These are phyloP conservation scores for Claviceps digitariae DNA, from an alignment of 2,329 filamentous ascomycete species.

Conservation along the genomic window DNA sequence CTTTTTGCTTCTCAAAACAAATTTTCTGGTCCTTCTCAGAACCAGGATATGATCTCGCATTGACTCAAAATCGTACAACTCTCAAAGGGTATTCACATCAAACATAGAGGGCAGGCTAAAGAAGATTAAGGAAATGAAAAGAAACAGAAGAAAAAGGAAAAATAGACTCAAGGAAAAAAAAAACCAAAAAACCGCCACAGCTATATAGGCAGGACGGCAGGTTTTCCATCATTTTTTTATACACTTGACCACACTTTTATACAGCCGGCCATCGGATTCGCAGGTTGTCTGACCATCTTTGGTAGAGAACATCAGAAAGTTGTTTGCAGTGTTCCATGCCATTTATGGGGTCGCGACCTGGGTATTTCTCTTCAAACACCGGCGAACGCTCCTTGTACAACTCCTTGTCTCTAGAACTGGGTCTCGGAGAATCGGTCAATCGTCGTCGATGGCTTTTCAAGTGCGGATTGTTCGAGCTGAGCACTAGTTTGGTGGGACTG, in stretches of 20 bases:
- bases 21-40: constrained; percentile 4
- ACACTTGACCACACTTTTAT: constrained; percentile 4
- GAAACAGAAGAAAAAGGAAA: background rate
- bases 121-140: background rate
- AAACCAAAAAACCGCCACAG: background rate
- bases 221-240: background rate
- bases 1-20: background rate
- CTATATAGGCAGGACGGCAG: background rate
- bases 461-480: constrained; percentile 75
- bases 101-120: background rate
- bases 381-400: constrained; percentile 33
- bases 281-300: constrained; percentile 77
- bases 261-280: constrained; percentile 51
- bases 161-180: background rate
- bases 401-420: constrained; percentile 28
- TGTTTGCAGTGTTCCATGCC: constrained; percentile 91
- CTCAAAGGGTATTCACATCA: constrained; percentile 6
- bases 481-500: constrained; percentile 52
- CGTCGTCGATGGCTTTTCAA: constrained; percentile 64
- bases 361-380: constrained; percentile 38
- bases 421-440: constrained; percentile 30
- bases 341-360: constrained; percentile 38
- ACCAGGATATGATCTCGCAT: constrained; percentile 8
- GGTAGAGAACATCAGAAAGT: constrained; percentile 80
- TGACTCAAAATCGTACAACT: constrained; percentile 9